Base-by-base conservation (phyloP, 2,329 filamentous ascomycete species). In the Ilyonectria robusta region DNA sequence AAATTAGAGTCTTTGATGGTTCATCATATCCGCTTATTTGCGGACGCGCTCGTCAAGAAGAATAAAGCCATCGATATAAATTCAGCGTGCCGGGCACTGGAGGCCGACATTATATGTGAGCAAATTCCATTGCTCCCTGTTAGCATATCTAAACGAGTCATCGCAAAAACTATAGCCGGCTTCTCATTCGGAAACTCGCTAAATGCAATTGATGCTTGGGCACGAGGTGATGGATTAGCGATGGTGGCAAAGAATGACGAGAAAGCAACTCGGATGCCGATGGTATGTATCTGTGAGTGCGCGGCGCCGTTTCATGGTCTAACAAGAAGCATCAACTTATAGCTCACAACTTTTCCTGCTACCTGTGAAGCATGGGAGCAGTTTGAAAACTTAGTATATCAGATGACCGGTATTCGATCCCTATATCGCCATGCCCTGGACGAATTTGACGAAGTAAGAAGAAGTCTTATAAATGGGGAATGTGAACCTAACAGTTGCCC, bases 211-310 rank as follows among this genome's bases (percentile, higher is more conserved):
- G 37, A 59, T 33, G 57, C 66, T 44, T 77, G 77, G 77, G 66
- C 70, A 2, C 58, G 46, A 3, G 72, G 72, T 0, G 26, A 72
- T 26, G 60, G 74, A 0, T 26, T 78, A 1, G 63, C 68, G 0
- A 75, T 78, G 61, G 69, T 78, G 3, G 62, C 70, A 0, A 78
- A 72, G 33, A 78, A 78, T 15, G 76, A 78, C 35, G 62, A 74
- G 11, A 78, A 76, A 51, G 76, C 77, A 1, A 77, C 72, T 19
- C 70, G 71, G 62, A 77, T 78, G 70, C 75, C 76, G 2, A 46
- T 78, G 9, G 76, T 77, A 44, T 33, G 70, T 47, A 19, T 35
- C 6, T n/a, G 13, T 6, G 6, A 21, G 50, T 35, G 7, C 17
- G 40, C 23, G 7, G 11, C 21, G 46, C 17, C 13, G 6, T 7